phyloP scores from a whole-genome alignment of 257 asterid species.

The Penstemon davidsonii region DNA sequence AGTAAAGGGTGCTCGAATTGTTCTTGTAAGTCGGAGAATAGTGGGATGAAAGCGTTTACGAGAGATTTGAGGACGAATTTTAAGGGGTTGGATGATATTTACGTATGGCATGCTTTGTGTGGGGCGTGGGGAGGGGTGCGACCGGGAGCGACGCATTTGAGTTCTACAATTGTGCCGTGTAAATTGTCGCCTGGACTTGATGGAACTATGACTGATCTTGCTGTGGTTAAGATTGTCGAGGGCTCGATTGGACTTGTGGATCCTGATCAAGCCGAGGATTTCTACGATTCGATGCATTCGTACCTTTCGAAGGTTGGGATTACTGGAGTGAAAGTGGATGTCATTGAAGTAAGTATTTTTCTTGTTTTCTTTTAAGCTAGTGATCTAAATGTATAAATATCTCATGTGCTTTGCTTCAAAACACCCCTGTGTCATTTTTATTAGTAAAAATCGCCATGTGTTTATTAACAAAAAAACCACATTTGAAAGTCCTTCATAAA shows the following conservation, averaged over 20 bases:
- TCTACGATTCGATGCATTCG: slow-evolving; percentile 68
- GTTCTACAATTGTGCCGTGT: slow-evolving; percentile 47
- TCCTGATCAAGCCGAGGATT: slow-evolving; percentile 61
- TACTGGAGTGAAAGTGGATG: slow-evolving; percentile 78
- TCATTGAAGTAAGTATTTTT: slow-evolving; percentile 51
- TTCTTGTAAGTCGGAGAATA: slow-evolving; percentile 34
- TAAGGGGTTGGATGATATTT: slow-evolving; percentile 73
- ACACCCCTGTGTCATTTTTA: too few species aligned
- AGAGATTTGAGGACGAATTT: slow-evolving; percentile 48
- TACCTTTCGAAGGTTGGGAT: slow-evolving; percentile 60
- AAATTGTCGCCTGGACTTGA: slow-evolving; percentile 64
- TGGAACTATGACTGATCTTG: slow-evolving; percentile 71
- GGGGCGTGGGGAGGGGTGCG: slow-evolving; percentile 85
- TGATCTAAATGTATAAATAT: not conserved
- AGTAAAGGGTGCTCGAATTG: slow-evolving; percentile 32
- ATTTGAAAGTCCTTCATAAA: too few species aligned
- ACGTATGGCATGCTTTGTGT: slow-evolving; percentile 73
- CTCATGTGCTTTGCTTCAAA: not conserved
- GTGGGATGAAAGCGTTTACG: slow-evolving; percentile 58
- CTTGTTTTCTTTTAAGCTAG: not conserved
- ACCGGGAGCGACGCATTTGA: slow-evolving; percentile 60
- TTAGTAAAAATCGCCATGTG: too few species aligned
- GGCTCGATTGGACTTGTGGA: slow-evolving; percentile 76
- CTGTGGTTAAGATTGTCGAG: slow-evolving; percentile 67
- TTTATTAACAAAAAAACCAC: too few species aligned